Conservation (phyloP, 1,284 basidiomycete genomes). For the Taiwanofungus camphoratus region DNA sequence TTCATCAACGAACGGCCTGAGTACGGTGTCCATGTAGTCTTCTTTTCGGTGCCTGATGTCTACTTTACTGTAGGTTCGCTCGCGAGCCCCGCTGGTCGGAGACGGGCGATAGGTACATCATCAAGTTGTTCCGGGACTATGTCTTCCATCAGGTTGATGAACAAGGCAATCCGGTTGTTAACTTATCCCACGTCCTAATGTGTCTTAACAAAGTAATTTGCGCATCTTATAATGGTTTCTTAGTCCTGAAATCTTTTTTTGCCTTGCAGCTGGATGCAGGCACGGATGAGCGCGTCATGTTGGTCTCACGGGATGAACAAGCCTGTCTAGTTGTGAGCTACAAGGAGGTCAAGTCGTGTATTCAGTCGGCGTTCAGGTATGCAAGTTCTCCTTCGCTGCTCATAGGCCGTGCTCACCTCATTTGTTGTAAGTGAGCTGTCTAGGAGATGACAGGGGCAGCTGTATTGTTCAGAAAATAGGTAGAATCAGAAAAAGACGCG, state of each 20-base stretch:
- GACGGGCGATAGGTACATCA: constrained; percentile 95
- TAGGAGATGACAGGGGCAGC: constrained; percentile 10
- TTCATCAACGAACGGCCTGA: constrained; percentile 99
- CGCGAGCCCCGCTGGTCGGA: constrained; percentile 96
- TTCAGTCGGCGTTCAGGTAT: constrained; percentile 74
- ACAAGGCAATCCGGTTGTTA: constrained; percentile 84
- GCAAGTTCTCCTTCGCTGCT: constrained; percentile 17
- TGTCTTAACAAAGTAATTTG: constrained; percentile 89
- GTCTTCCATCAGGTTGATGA: constrained; percentile 98
- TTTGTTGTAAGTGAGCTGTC: constrained; percentile 22
- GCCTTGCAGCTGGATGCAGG: constrained; percentile 90
- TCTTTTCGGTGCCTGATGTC: not conserved
- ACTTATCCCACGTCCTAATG: constrained; percentile 85
- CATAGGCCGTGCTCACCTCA: not conserved
- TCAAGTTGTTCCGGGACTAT: constrained; percentile 97
- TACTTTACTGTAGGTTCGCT: constrained; percentile 63
- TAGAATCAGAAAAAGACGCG: constrained; percentile 26
- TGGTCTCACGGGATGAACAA: constrained; percentile 91
- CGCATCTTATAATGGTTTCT: too few relatives aligned
- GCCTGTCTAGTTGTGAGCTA: constrained; percentile 96
- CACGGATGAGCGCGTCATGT: constrained; percentile 90
- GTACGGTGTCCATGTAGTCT: too few relatives aligned
- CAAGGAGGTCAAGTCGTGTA: constrained; percentile 84
- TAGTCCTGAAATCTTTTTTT: too few relatives aligned
- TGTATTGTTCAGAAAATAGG: constrained; percentile 20